These are phyloP conservation scores for Fusarium sororula DNA, from an alignment of 2,329 filamentous ascomycete species.

Conservation along the genomic window DNA sequence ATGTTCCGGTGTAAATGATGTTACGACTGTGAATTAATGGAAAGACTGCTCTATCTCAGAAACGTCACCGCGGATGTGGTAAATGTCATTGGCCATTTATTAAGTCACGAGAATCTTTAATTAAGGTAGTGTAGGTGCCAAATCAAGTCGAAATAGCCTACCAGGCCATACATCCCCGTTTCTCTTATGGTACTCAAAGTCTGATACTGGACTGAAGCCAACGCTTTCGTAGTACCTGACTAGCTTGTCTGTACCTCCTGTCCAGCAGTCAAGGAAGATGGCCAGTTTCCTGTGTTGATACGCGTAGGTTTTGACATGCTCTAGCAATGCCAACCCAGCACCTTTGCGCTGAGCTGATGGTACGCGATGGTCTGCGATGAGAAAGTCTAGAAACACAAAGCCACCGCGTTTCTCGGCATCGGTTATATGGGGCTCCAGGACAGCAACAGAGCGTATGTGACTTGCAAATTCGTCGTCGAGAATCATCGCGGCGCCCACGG, in stretches of 20 bases:
- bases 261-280: background rate
- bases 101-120: rapidly evolving
- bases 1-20: background rate
- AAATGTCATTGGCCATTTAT: rapidly evolving
- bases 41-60: rapidly evolving
- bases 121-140: rapidly evolving
- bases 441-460: rapidly evolving
- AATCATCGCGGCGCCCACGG: background rate
- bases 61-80: rapidly evolving
- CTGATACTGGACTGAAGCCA: background rate
- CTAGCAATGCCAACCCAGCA: background rate
- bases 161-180: background rate
- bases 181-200: background rate
- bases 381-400: background rate
- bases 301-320: background rate
- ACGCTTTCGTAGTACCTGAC: background rate
- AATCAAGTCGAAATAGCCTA: background rate
- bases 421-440: rapidly evolving
- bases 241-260: background rate
- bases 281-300: rapidly evolving
- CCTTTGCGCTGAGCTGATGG: background rate
- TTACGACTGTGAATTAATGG: background rate
- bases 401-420: rapidly evolving
- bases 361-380: background rate
- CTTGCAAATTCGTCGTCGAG: background rate